Conservation (phyloP, 305 asterid genomes). For the Solanum aculeatissimum region DNA sequence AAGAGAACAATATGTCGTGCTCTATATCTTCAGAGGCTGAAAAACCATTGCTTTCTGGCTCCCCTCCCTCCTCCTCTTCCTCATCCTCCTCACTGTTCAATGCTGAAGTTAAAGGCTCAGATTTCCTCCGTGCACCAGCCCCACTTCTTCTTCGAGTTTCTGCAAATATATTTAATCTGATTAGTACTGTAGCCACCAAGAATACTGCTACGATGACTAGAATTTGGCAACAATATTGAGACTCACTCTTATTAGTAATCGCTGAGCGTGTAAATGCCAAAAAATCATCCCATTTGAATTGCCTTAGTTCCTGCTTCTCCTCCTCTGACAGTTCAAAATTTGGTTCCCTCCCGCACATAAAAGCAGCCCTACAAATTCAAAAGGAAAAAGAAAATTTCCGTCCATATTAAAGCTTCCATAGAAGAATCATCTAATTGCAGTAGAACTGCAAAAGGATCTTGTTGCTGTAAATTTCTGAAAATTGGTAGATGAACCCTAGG, state of each 20-base stretch:
- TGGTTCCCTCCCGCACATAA: constrained; percentile 97
- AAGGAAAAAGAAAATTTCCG: not conserved
- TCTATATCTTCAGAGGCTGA: constrained; percentile 51
- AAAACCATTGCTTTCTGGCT: constrained; percentile 26
- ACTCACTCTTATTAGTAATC: constrained; percentile 69
- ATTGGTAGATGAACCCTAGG: not conserved
- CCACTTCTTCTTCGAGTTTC: constrained; percentile 58
- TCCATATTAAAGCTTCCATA: not conserved
- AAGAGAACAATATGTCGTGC: constrained; percentile 8
- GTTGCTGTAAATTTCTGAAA: not conserved
- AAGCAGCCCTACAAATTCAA: constrained; percentile 71
- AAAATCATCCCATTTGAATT: constrained; percentile 80
- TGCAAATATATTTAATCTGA: constrained; percentile 9
- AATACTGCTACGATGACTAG: not conserved
- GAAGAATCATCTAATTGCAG: not conserved
- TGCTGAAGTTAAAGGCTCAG: constrained; percentile 5
- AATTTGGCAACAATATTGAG: not conserved
- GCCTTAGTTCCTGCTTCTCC: constrained; percentile 69
- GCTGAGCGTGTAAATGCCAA: constrained; percentile 75
- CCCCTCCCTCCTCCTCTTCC: constrained; percentile 11
- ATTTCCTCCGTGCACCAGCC: constrained; percentile 26
- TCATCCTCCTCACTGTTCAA: constrained; percentile 22
- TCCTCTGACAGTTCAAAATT: constrained; percentile 75
- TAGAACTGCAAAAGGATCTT: not conserved
- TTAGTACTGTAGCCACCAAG: not conserved